Evolutionary conservation across 2,329 filamentous ascomycete species (phyloP).

Genomic region (Malbranchea cinnamomea): DNA sequence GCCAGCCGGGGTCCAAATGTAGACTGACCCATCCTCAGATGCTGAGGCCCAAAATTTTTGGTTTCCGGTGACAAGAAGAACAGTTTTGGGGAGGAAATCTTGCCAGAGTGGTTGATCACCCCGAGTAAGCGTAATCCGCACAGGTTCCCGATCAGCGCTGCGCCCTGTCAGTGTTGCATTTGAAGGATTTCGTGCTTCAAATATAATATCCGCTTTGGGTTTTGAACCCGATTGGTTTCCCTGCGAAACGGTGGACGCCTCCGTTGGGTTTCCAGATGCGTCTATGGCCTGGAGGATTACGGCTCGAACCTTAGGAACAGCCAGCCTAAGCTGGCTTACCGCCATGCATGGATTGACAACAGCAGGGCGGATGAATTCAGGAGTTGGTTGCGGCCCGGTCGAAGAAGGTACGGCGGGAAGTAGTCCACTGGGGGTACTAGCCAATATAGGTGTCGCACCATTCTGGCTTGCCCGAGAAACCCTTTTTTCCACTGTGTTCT

Average conservation of each 20-base stretch:
- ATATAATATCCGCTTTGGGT: slow-evolving; percentile 53
- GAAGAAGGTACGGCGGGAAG: slow-evolving; percentile 54
- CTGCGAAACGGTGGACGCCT: slow-evolving; percentile 22
- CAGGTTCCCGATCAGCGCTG: slow-evolving; percentile 58
- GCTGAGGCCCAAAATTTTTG: slow-evolving; percentile 82
- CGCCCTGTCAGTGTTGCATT: slow-evolving; percentile 44
- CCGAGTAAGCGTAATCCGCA: slow-evolving; percentile 67
- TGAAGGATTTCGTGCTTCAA: slow-evolving; percentile 77
- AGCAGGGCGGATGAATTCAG: slow-evolving; percentile 76
- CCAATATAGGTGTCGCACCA: slow-evolving; percentile 58
- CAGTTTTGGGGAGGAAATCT: slow-evolving; percentile 74
- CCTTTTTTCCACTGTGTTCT: slow-evolving; percentile 44
- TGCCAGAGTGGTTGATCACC: slow-evolving; percentile 77
- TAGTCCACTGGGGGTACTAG: slow-evolving; percentile 62
- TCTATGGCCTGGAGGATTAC: slow-evolving; percentile 75
- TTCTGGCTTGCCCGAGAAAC: slow-evolving; percentile 44
- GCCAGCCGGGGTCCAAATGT: slow-evolving; percentile 85
- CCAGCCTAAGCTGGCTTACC: slow-evolving; percentile 69
- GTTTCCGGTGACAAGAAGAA: slow-evolving; percentile 83
- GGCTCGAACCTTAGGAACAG: slow-evolving; percentile 71
- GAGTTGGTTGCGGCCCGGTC: slow-evolving; percentile 48
- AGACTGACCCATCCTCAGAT: slow-evolving; percentile 81
- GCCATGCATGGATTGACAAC: slow-evolving; percentile 69
- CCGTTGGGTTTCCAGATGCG: slow-evolving; percentile 28
- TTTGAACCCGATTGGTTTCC: slow-evolving; percentile 30